phyloP scores from a whole-genome alignment of 352 stramenopile species.

The Globisporangium viniferum region DNA sequence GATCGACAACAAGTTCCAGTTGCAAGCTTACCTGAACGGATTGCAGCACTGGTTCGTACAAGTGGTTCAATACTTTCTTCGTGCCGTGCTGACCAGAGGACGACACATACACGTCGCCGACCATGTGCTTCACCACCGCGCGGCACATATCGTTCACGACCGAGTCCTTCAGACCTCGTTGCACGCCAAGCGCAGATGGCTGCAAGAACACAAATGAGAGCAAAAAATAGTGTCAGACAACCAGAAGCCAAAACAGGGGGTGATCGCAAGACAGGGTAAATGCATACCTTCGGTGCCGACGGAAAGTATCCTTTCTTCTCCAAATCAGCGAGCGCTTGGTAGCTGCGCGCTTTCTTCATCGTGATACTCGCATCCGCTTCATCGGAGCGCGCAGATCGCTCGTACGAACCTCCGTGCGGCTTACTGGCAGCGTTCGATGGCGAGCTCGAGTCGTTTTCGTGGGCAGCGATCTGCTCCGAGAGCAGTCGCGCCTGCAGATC shows the following conservation, averaged over 20 bases:
- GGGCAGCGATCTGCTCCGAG: slow-evolving; percentile 54
- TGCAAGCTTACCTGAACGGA: slow-evolving; percentile 47
- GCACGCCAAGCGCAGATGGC: slow-evolving; percentile 72
- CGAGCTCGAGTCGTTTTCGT: slow-evolving; percentile 22
- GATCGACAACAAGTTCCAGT: background rate
- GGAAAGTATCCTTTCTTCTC: slow-evolving; percentile 86
- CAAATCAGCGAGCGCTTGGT: slow-evolving; percentile 75
- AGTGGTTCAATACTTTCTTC: slow-evolving; percentile 81
- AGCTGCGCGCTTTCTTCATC: slow-evolving; percentile 79
- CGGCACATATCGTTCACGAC: slow-evolving; percentile 88
- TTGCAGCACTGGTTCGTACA: slow-evolving; percentile 84
- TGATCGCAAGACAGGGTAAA: background rate
- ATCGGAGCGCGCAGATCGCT: slow-evolving; percentile 22
- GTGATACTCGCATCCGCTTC: slow-evolving; percentile 23
- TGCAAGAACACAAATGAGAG: slow-evolving; percentile 15
- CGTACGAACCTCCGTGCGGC: slow-evolving; percentile 62
- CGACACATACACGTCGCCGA: slow-evolving; percentile 82
- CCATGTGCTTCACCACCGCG: slow-evolving; percentile 87
- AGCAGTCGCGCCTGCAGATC: slow-evolving; percentile 55
- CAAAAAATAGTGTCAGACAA: background rate
- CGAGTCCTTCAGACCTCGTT: slow-evolving; percentile 80
- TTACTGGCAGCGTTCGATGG: slow-evolving; percentile 17
- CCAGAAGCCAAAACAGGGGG: background rate
- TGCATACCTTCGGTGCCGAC: slow-evolving; percentile 48
- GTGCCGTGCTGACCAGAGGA: slow-evolving; percentile 58